Evolutionary conservation across 768 basidiomycete genomes (phyloP), one percentile per base, ranked within the genome.

Genomic region (Dioszegia crocea): DNA sequence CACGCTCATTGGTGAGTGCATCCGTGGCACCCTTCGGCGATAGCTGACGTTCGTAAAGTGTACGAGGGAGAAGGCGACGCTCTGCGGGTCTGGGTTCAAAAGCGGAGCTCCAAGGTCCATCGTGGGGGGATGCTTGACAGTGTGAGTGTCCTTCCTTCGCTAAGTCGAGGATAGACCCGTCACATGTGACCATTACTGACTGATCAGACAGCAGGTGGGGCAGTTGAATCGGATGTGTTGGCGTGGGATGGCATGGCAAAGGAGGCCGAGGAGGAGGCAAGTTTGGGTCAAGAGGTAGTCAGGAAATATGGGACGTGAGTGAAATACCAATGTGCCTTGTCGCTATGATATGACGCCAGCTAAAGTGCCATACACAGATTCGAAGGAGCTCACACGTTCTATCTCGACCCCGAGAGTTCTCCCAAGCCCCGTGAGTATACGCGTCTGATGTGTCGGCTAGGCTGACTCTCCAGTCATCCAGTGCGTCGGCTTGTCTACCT

Each of bases 61-160:
- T 70, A 64, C 38, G 68, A 70, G 39, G 68, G 68, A 1, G 59
- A 60, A 23, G 65, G 65, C 1, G 46, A 56, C 60, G 80, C 27
- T 59, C 69, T 86, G 67, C 80, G 77, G 56, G 79, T 93, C 2
- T 97, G 94, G 93, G 84, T 90, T 1, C 91, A 94, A 1, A 87
- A 85, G 6, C 83, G 93, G 8, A 81, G 89, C 1, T 80, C 79
- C 58, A 96, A 96, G 73, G 88, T 84, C 66, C 93, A 89, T 14
- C 21, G 27, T 16, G 38, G 38, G 12, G 51, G 51, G 12, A 24
- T 40, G 39, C 38, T 53, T 14, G 51, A 53, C 23, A 53, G 38
- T 24, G 51, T 53, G 26, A 51, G 49, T 39, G n/a, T 5, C 19
- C 17, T 16, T 53, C 23, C 36, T 12, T 19, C 27, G 6, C 4